Base-by-base conservation (phyloP, 257 asterid genomes). In the Jacaranda mimosifolia region DNA sequence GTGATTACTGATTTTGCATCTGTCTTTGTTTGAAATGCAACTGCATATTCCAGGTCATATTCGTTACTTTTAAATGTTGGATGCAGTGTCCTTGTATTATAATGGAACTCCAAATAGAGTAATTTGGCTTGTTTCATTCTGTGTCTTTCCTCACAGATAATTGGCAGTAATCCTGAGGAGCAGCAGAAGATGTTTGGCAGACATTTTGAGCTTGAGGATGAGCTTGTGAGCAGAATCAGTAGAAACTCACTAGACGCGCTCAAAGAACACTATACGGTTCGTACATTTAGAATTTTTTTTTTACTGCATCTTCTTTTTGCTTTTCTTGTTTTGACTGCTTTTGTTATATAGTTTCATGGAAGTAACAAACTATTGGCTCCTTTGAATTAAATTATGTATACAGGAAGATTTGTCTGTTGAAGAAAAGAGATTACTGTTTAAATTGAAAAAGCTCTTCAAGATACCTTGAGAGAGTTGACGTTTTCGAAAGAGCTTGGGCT, bases 131-230 rank as follows among this genome's bases (percentile, higher is more conserved):
- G 7, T 71, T 6, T 46, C 51, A 46, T 64, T 40, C 6, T 74
- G 40, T 51, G 15, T 19, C 4, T 78, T 45, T 68, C 17, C 73
- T 73, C 21, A 38, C 90, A 96, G 99, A 93, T 96, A 45, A 89
- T 89, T 69, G 89, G 99, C 80, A 85, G 86, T 78, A 93, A 91
- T 77, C 62, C 98, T 0, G 98, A 90, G 43, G 99, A 94, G 86
- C 98, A 93, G 73, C 98, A 93, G 77, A 93, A 91, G 87, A 93
- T 93, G 96, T 86, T 87, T 77, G 99, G 99, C 77, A 85, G 99
- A 80, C 99, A 93, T 86, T 96, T 96, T 81, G 97, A 90, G 81
- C 71, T 83, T 55, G 98, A 96, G 69, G 98, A 96, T 68, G 97
- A 96, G 92, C 98, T 96, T 48, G 97, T 96, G 78, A 96, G 99